Evolutionary conservation across 2,329 filamentous ascomycete species (phyloP).

Genomic region (Stemphylium beticola): DNA sequence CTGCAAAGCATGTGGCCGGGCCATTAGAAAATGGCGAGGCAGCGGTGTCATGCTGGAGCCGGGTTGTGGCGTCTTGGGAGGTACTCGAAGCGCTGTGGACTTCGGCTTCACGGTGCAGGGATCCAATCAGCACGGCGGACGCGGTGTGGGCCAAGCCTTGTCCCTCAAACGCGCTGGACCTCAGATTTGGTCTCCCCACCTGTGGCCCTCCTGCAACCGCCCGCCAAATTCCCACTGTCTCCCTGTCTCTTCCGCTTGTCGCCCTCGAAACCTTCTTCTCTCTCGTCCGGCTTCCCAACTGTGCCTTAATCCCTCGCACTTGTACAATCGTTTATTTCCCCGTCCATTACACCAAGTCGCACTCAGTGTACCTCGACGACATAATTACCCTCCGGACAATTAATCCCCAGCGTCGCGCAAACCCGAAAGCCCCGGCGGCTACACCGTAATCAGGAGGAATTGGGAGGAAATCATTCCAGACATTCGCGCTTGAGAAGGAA

Average conservation of each 20-base stretch:
- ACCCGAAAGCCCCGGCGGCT: conserved; percentile 41
- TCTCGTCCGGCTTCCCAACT: conserved; percentile 28
- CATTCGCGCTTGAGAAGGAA: conserved; percentile 30
- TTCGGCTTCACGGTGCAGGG: conserved; percentile 30
- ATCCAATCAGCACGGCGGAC: conserved; percentile 38
- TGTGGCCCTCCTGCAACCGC: conserved; percentile 44
- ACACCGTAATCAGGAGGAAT: conserved; percentile 19
- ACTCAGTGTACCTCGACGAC: conserved; percentile 17
- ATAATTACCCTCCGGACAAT: conserved; percentile 11
- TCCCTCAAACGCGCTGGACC: conserved; percentile 44
- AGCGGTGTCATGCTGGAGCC: conserved; percentile 39
- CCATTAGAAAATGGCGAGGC: conserved; percentile 23
- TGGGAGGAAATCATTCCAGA: conserved; percentile 18
- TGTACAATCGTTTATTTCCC: conserved; percentile 25
- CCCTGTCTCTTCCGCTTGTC: conserved; percentile 37
- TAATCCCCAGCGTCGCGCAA: conserved; percentile 24
- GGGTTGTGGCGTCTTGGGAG: conserved; percentile 28
- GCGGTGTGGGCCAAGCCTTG: conserved; percentile 39
- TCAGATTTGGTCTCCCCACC: conserved; percentile 49
- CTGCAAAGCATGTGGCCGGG: conserved; percentile 18
- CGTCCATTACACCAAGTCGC: conserved; percentile 6
- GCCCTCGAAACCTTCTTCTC: conserved; percentile 36
- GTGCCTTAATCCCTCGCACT: conserved; percentile 32
- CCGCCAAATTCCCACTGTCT: conserved; percentile 40
- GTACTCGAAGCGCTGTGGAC: conserved; percentile 44